Evolutionary conservation across 306 rosid species (phyloP).

Genomic region (Prunus padus): DNA sequence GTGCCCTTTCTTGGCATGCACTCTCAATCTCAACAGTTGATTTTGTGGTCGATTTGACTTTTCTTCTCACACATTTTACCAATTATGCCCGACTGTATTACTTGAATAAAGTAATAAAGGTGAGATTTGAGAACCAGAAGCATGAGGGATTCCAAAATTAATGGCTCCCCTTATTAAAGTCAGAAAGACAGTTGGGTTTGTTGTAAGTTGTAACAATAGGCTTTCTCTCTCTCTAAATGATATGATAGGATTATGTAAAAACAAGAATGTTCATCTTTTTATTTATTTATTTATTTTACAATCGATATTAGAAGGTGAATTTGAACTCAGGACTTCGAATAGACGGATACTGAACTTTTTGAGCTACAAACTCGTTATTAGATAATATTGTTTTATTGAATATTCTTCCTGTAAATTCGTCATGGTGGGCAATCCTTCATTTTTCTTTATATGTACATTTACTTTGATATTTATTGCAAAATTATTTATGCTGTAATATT

Average conservation of each 20-base stretch:
- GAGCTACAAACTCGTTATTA: no score
- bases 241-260: background rate
- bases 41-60: background rate
- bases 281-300: background rate
- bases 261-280: background rate
- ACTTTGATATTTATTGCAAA: background rate
- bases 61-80: background rate
- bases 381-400: no score
- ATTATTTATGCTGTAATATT: background rate
- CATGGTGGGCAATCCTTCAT: no score
- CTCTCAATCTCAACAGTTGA: background rate
- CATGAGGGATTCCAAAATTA: background rate
- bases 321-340: no score
- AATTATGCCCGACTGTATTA: background rate
- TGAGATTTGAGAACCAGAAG: slow-evolving; percentile 1
- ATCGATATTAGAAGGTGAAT: no score
- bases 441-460: no score
- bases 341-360: no score
- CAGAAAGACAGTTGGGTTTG: background rate
- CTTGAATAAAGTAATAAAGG: background rate
- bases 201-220: background rate
- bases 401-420: no score
- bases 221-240: background rate
- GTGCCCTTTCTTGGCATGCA: background rate
- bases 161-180: background rate